Evolutionary conservation across 495 filamentous ascomycete species (phyloP), one percentile per base, ranked within the genome.

Genomic region (Trichoderma asperelloides): DNA sequence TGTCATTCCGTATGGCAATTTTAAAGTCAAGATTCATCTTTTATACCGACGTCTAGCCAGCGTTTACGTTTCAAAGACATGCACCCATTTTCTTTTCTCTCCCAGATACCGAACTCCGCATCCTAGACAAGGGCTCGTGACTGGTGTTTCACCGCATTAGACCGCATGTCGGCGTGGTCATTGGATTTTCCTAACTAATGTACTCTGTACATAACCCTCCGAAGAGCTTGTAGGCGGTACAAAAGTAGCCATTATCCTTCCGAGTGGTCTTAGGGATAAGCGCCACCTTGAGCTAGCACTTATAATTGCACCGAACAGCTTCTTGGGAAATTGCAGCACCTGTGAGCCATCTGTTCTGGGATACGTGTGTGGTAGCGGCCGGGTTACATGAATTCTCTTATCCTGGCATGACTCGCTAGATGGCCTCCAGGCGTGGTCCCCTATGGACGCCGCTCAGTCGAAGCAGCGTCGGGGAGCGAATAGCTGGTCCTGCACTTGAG

Each of bases 61-160:
- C 21, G 4, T 23, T 21, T 51, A 51, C 11, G 18, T 11, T 21
- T 51, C 21, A 51, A 2, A 51, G 18, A 9, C 21, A 11, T 23
- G 47, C 18, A 21, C 8, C 47, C 4, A 7, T 37, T 51, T 51
- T 51, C 3, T 21, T 23, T 21, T 4, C 2, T 51, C 21, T 51
- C 8, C n/a, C 47, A 23, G 21, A 21, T 51, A 23, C 47, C 47
- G 47, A 21, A 51, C 7, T 2, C 18, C 47, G n/a, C 23, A 21
- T 5, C 47, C 47, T 51, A 21, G 47, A 25, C 47, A 51, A 21
- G 47, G 47, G n/a, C 47, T 51, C 47, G 47, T 51, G 47, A 51
- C 47, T 51, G 47, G 47, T 23, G 47, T 51, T 51, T 51, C 47
- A 51, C 47, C 47, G 47, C 47, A 51, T 51, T 51, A 51, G 47